Percentiles rank a stretch among this genome's conserved stretches.
phyloP scores from a whole-genome alignment of 805 yeast genomes.

The Saccharomycopsis fermentans region DNA sequence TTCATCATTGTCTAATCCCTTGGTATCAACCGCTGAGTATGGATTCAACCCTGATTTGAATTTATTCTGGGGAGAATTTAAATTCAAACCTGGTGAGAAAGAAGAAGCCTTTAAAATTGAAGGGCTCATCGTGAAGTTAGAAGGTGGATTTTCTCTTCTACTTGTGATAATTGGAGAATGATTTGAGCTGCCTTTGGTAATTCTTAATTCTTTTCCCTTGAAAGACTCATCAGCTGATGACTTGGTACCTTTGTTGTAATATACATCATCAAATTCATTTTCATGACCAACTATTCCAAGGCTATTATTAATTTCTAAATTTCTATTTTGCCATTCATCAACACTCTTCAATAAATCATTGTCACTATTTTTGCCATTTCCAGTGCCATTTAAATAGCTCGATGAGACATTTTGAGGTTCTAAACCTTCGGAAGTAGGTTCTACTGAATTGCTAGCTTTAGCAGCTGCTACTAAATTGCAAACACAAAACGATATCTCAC shows the following conservation, averaged over 20 bases:
- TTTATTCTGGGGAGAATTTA: neutral
- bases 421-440: neutral
- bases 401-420: slow-evolving; percentile 16
- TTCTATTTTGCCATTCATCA: neutral
- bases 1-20: neutral
- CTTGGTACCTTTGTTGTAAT: neutral
- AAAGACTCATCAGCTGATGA: neutral
- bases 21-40: neutral
- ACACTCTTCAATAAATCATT: neutral
- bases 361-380: neutral
- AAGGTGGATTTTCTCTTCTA: slow-evolving; percentile 19
- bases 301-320: neutral
- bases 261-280: neutral
- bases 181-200: slow-evolving; percentile 41
- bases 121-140: slow-evolving; percentile 20
- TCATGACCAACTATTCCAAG: neutral
- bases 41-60: neutral
- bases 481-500: slow-evolving; percentile 59
- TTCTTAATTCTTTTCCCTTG: slow-evolving; percentile 47
- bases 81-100: neutral
- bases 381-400: neutral
- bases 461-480: slow-evolving; percentile 50
- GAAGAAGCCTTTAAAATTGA: neutral
- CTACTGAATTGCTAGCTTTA: slow-evolving; percentile 29
- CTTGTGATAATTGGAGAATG: slow-evolving; percentile 17